Evolutionary conservation across 345 rosid genomes (phyloP).

Genomic region (Lepidium africanum): DNA sequence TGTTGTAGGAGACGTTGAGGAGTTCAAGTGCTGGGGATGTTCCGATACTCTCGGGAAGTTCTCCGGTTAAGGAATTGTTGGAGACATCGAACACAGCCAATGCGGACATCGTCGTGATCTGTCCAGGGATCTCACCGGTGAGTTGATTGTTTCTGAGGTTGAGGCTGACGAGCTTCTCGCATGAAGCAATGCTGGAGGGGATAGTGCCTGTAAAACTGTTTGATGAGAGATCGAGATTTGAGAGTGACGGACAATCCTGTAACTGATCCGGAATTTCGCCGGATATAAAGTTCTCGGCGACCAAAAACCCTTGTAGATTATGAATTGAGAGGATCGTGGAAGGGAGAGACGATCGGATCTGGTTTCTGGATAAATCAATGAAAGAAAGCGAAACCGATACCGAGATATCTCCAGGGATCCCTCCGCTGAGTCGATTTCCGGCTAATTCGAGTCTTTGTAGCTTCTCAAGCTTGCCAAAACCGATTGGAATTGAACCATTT

Average conservation of each 20-base stretch:
- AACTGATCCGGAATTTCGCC: slow-evolving; percentile 89
- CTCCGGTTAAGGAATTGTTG: slow-evolving; percentile 67
- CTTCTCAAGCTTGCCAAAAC: slow-evolving; percentile 70
- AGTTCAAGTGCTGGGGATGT: slow-evolving; percentile 73
- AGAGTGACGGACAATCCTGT: slow-evolving; percentile 88
- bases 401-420: slow-evolving; percentile 61
- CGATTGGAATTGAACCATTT: slow-evolving; percentile 67
- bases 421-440: slow-evolving; percentile 66
- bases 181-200: slow-evolving; percentile 81
- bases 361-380: slow-evolving; percentile 72
- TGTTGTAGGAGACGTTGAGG: slow-evolving; percentile 77
- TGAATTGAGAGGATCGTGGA: slow-evolving; percentile 74
- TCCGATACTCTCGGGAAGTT: slow-evolving; percentile 72
- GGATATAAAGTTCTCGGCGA: slow-evolving; percentile 47
- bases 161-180: slow-evolving; percentile 62
- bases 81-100: slow-evolving; percentile 85
- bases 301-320: slow-evolving; percentile 59
- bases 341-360: slow-evolving; percentile 55
- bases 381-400: slow-evolving; percentile 73
- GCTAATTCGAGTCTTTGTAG: slow-evolving; percentile 80
- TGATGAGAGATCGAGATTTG: slow-evolving; percentile 73
- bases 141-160: slow-evolving; percentile 61
- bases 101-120: slow-evolving; percentile 69
- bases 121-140: slow-evolving; percentile 60
- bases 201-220: slow-evolving; percentile 64